phyloP scores from a whole-genome alignment of 192 early-diverging fungal genomes.

The Jimgerdemannia lactiflua region DNA sequence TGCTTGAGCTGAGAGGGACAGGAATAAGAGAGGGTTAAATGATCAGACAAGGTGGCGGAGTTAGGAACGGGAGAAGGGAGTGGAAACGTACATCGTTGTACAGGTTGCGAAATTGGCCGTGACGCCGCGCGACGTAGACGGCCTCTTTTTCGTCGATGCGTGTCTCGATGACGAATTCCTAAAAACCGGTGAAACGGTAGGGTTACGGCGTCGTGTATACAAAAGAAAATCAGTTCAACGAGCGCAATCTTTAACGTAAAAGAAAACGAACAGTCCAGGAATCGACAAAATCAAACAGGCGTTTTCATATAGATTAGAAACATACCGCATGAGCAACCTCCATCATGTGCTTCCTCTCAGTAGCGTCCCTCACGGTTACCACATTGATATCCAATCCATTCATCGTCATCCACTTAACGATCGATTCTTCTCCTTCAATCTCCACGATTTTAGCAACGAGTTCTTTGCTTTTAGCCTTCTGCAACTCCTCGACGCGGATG shows the following conservation, averaged over 20 bases:
- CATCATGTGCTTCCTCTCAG: conserved; percentile 37
- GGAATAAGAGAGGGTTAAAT: neutral
- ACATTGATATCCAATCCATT: conserved; percentile 45
- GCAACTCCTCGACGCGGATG: conserved; percentile 3
- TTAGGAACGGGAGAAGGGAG: neutral
- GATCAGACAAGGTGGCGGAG: neutral
- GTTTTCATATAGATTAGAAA: neutral
- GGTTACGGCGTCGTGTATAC: neutral
- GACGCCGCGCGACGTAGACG: conserved; percentile 39
- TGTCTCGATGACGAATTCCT: conserved; percentile 43
- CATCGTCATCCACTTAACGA: conserved; percentile 18
- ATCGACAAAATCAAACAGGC: too few species aligned
- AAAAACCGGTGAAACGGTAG: neutral
- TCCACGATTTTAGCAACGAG: neutral
- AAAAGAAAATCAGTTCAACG: neutral
- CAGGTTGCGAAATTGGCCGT: conserved; percentile 43
- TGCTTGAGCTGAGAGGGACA: conserved; percentile 25
- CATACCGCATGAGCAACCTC: conserved; percentile 39
- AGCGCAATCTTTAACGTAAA: too few species aligned
- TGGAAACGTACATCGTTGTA: conserved; percentile 28
- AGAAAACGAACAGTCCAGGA: too few species aligned
- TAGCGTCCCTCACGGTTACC: conserved; percentile 32
- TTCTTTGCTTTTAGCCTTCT: conserved; percentile 2
- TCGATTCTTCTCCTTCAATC: conserved; percentile 8
- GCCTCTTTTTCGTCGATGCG: conserved; percentile 18